phyloP scores from a whole-genome alignment of 495 filamentous ascomycete species.

The Podospora anserina region DNA sequence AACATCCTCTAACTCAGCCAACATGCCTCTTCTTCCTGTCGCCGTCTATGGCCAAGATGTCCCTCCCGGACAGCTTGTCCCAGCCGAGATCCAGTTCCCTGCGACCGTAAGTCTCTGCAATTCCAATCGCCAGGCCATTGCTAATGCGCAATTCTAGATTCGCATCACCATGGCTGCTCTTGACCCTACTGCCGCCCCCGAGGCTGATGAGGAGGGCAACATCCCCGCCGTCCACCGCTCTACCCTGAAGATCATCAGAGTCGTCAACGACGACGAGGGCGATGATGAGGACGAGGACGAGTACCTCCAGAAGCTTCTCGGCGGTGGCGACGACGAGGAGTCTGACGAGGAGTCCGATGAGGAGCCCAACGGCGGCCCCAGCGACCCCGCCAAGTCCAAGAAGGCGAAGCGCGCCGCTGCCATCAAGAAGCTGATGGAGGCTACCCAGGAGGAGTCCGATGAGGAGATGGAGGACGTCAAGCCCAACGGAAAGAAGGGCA shows the following conservation, averaged over 20 bases:
- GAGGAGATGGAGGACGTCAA: constrained; percentile 62
- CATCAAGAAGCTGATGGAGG: constrained; percentile 66
- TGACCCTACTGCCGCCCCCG: constrained; percentile 75
- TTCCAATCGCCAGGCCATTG: background rate
- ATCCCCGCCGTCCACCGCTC: constrained; percentile 64
- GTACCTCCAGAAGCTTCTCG: constrained; percentile 50
- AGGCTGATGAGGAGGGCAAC: constrained; percentile 60
- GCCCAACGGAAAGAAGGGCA: constrained; percentile 48
- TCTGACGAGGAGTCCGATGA: constrained; percentile 54
- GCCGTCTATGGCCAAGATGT: constrained; percentile 88
- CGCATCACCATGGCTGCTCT: constrained; percentile 98
- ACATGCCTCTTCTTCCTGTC: constrained; percentile 54
- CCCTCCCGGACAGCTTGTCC: constrained; percentile 71
- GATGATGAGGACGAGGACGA: constrained; percentile 65
- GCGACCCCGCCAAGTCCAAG: constrained; percentile 82
- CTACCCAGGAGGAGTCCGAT: constrained; percentile 55
- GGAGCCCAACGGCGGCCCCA: constrained; percentile 81
- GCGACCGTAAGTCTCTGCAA: constrained; percentile 65
- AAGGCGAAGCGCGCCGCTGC: constrained; percentile 71
- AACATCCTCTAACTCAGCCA: constrained; percentile 14
- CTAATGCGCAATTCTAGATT: constrained; percentile 55
- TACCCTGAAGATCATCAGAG: constrained; percentile 85
- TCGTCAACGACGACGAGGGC: constrained; percentile 51
- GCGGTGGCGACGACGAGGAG: constrained; percentile 59
- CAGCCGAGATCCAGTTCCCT: constrained; percentile 69